Evolutionary conservation across 371 early-diverging fungal genomes (phyloP), one percentile per base, ranked within the genome.

Genomic region (Gilbertella persicaria): DNA sequence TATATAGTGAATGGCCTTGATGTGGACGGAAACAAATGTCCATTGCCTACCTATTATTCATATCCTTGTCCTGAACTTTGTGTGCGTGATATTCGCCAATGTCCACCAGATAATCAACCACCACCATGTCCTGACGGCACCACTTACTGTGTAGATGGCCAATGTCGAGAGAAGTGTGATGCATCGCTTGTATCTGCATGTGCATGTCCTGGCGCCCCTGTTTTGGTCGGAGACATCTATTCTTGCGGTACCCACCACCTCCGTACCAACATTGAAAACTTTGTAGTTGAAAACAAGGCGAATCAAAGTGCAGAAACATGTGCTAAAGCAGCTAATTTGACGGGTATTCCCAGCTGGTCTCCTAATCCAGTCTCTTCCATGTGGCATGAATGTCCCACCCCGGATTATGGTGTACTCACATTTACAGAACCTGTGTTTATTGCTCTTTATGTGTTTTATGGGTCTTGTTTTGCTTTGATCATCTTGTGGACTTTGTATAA

Each of bases 401-500:
- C 76, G 5, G 68, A 68, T 28, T 60, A 56, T 37, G 77, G 73
- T 21, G 44, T 53, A 58, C 67, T 82, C 45, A 71, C 33, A 1
- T 69, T 56, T 45, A 54, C 53, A 36, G 76, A 69, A 30, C 61
- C 55, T 52, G 54, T 63, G 13, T 71, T 71, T 44, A 69, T 82
- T 47, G 73, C 82, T 10, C 45, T 75, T 24, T 57, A 71, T 43
- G 67, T 75, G 7, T 80, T 84, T 20, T 69, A 82, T 37, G 78
- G 78, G n/a, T 85, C 85, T 69, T 65, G 85, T 23, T 69, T 73
- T 10, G 62, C 71, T 17, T 61, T 84, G 40, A 55, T 76, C n/a
- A 37, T 83, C 4, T 49, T 71, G 0, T 86, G 87, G 51, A 72
- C 74, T 21, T 25, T 75, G 3, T 88, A 88, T 53, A 86, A 88